Percentiles rank a stretch among this genome's conserved stretches.
Evolutionary conservation across 805 yeast genomes (phyloP).

Genomic region (Torulaspora quercuum): DNA sequence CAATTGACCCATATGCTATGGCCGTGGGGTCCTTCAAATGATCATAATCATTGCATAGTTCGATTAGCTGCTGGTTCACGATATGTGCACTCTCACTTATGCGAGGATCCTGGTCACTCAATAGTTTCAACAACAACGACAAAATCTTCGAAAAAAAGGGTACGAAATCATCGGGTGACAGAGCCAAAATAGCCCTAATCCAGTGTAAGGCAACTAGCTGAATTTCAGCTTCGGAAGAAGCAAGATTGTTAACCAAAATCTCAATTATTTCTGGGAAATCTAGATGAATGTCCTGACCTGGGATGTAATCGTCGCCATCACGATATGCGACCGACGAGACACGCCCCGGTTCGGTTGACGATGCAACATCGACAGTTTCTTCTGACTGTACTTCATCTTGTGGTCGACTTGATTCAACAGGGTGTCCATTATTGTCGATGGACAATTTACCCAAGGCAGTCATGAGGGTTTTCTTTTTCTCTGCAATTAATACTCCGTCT

Average conservation of each 20-base stretch:
- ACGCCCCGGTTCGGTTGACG: constrained; percentile 7
- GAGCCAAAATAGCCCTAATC: constrained; percentile 68
- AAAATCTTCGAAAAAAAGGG: constrained; percentile 72
- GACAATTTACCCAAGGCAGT: constrained; percentile 28
- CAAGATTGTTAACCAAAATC: constrained; percentile 75
- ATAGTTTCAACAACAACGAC: constrained; percentile 59
- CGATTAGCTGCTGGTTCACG: constrained; percentile 56
- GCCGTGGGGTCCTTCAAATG: constrained; percentile 25
- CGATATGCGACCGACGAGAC: constrained; percentile 14
- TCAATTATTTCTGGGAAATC: constrained; percentile 79
- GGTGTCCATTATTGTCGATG: constrained; percentile 10
- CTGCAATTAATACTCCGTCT: constrained; percentile 33
- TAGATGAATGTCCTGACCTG: constrained; percentile 78
- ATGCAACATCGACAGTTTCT: constrained; percentile 7
- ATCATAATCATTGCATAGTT: constrained; percentile 38
- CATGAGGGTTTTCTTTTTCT: constrained; percentile 34
- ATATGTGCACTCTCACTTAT: constrained; percentile 52
- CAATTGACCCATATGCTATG: constrained; percentile 49
- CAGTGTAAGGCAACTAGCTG: constrained; percentile 78
- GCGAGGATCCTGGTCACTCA: constrained; percentile 51
- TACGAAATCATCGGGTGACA: constrained; percentile 69
- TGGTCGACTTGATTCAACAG: constrained; percentile 9
- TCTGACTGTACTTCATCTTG: constrained; percentile 10
- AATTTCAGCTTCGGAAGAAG: constrained; percentile 68
- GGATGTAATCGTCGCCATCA: constrained; percentile 56